Conservation (phyloP, 106 monocot species). For the Dioscorea zingiberensis region DNA sequence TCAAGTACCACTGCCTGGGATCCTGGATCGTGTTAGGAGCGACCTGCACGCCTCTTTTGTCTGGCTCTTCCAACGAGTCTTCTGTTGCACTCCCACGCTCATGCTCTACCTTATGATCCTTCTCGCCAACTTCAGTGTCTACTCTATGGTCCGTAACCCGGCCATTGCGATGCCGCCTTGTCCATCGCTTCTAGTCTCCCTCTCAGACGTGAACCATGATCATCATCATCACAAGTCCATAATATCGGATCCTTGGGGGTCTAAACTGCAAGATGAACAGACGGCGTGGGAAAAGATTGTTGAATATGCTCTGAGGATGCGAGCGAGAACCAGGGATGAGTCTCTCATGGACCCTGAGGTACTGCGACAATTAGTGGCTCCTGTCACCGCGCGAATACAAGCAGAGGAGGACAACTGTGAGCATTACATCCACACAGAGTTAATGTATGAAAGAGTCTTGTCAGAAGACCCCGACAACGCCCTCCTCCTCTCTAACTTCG, state of each 20-base stretch:
- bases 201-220: not conserved
- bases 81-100: conserved; percentile 56
- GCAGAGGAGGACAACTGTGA: conserved; percentile 7
- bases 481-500: conserved; percentile 60
- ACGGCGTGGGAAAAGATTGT: conserved; percentile 1
- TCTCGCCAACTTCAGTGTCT: conserved; percentile 72
- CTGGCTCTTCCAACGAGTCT: conserved; percentile 76
- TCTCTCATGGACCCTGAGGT: conserved; percentile 1
- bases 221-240: too few species aligned
- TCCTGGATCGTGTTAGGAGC: conserved; percentile 33
- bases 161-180: conserved; percentile 18
- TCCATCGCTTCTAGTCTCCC: not conserved
- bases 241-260: not conserved
- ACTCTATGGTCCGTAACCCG: conserved; percentile 40
- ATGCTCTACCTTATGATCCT: conserved; percentile 78
- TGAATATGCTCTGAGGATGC: conserved; percentile 1
- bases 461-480: conserved; percentile 40
- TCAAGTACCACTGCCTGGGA: conserved; percentile 33
- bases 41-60: conserved; percentile 75
- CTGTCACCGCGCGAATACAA: conserved; percentile 16
- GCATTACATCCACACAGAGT: conserved; percentile 30
- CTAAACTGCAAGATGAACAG: not conserved
- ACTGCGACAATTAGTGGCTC: conserved; percentile 5
- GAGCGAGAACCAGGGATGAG: not conserved
- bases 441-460: conserved; percentile 35